Evolutionary conservation across 2,329 filamentous ascomycete genomes (phyloP), one percentile per base, ranked within the genome.

Genomic region (Pyrenochaeta sp.): DNA sequence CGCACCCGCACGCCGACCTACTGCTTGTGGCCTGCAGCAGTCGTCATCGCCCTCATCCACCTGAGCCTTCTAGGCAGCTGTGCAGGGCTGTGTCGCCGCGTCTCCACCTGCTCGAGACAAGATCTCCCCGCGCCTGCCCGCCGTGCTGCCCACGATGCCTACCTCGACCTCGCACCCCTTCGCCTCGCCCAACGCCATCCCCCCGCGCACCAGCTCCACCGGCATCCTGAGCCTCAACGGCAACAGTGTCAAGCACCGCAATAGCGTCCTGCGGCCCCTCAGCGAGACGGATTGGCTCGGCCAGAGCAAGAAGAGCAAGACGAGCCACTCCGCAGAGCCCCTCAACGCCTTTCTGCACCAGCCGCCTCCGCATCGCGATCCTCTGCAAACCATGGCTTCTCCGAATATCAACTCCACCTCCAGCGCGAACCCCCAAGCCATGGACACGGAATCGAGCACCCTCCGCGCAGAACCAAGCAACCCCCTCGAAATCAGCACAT

Each of bases 251-350:
- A 63, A 51, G 30, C 56, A 61, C 21, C 59, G 59, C 35, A 50
- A 53, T 28, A 64, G 60, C 19, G 67, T 72, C 11, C 53, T 72
- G 39, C 62, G 68, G 35, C 69, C 70, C 15, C 58, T 73, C 20
- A 68, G 67, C 28, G 70, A 73, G 47, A 60, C 58, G 44, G 68
- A 72, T 51, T 73, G 70, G 70, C 60, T 73, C 51, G 60, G 62
- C 30, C 65, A 69, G 57, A 68, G 66, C 60, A 71, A 69, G 53
- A 71, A 71, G 57, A 67, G 55, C 57, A 69, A 68, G 47, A 62
- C 61, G 17, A 58, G 51, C 35, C 66, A 67, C 42, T 55, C 60
- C 10, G 48, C 43, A 11, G 53, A 55, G 21, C 48, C 44, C 17
- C 32, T 49, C 27, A 41, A 54, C 27, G 23, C 49, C 4, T 44